Percentiles rank a stretch among this genome's conserved stretches.
phyloP scores from a whole-genome alignment of 768 basidiomycete species.

The Cystofilobasidium capitatum region DNA sequence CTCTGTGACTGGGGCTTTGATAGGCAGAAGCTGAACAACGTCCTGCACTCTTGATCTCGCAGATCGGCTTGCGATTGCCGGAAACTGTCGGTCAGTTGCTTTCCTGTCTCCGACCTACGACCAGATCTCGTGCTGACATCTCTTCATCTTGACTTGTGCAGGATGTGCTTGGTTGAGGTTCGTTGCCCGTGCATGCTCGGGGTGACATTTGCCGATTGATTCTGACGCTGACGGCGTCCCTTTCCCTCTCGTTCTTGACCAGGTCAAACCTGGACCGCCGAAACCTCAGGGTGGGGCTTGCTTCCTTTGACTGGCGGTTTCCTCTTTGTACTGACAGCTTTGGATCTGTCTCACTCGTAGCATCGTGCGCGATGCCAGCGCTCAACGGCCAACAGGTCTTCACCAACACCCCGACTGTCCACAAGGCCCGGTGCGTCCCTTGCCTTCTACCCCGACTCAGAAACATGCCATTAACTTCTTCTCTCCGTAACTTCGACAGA shows the following conservation, averaged over 20 bases:
- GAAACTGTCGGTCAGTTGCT: constrained; percentile 78
- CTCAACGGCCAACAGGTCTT: constrained; percentile 59
- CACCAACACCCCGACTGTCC: constrained; percentile 38
- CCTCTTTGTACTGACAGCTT: constrained; percentile 7
- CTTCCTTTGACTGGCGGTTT: neutral
- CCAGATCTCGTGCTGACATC: neutral
- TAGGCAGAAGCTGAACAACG: neutral
- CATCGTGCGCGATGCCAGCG: constrained; percentile 72
- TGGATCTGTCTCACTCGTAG: constrained; percentile 13
- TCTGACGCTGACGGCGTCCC: neutral
- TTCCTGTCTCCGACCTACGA: constrained; percentile 16
- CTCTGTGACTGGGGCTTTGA: neutral
- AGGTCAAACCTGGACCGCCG: constrained; percentile 45
- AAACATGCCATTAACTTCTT: neutral
- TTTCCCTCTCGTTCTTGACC: neutral
- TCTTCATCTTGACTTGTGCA: constrained; percentile 32
- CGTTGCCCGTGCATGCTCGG: constrained; percentile 7
- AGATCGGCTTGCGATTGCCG: constrained; percentile 75
- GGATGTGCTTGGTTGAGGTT: constrained; percentile 96
- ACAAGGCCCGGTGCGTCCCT: constrained; percentile 49
- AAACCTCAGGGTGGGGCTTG: constrained; percentile 66
- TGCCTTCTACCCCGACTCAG: neutral
- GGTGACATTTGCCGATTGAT: neutral
- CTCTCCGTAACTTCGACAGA: constrained; percentile 40
- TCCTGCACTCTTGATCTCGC: constrained; percentile 56